Evolutionary conservation across 2,329 filamentous ascomycete species (phyloP).

Genomic region (Cladophialophora immunda): DNA sequence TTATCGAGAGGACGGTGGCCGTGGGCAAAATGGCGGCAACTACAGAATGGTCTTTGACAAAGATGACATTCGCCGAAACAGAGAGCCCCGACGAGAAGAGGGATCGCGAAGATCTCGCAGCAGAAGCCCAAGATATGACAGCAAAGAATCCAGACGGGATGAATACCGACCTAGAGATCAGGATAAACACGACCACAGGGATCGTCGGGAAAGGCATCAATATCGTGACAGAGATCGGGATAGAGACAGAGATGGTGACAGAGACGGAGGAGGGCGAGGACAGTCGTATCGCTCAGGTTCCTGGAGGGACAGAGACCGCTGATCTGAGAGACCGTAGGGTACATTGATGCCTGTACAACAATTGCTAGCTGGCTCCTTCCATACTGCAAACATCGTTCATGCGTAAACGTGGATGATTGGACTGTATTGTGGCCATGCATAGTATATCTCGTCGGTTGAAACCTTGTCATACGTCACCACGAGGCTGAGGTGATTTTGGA

Average conservation of each 20-base stretch:
- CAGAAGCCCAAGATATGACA: constrained; percentile 56
- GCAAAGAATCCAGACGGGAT: constrained; percentile 25
- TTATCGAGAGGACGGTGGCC: constrained; percentile 75
- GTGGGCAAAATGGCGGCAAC: constrained; percentile 54
- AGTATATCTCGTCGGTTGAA: constrained; percentile 4
- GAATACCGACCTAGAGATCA: constrained; percentile 24
- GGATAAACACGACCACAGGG: constrained; percentile 41
- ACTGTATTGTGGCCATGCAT: constrained; percentile 1
- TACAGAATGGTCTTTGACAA: constrained; percentile 87
- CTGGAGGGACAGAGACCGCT: constrained; percentile 20
- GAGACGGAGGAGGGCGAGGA: constrained; percentile 6
- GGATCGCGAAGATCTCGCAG: constrained; percentile 42
- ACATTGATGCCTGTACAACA: constrained; percentile 7
- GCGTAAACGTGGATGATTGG: constrained; percentile 1
- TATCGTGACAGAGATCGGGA: constrained; percentile 49
- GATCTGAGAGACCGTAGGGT: neutral
- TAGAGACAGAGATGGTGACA: constrained; percentile 51
- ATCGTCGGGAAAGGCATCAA: constrained; percentile 44
- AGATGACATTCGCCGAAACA: constrained; percentile 63
- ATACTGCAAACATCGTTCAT: neutral
- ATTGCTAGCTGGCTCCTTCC: neutral
- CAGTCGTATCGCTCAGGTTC: constrained; percentile 11
- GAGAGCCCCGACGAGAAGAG: constrained; percentile 29
- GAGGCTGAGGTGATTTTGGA: constrained; percentile 29
- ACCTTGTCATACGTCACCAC: constrained; percentile 33